Evolutionary conservation across 306 rosid species (phyloP).

Genomic region (Begonia fuchsioides): DNA sequence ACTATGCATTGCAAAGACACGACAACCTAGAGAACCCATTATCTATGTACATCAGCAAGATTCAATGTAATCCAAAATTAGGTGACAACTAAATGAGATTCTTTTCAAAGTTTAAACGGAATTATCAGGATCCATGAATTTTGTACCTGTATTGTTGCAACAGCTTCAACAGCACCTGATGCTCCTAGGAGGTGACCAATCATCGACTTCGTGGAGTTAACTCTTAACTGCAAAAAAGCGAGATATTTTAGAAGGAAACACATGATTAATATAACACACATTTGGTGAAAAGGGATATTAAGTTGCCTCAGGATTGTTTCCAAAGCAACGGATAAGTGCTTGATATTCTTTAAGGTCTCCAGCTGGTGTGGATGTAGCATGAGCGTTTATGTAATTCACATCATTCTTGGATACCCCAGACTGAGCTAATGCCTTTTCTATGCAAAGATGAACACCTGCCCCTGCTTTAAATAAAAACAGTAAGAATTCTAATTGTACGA

Average conservation of each 20-base stretch:
- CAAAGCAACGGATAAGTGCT: constrained; percentile 80
- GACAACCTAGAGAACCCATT: too few species aligned
- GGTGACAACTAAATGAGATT: too few species aligned
- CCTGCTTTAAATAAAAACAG: constrained; percentile 43
- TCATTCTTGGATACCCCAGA: constrained; percentile 80
- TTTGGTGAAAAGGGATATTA: neutral
- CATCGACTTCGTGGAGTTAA: constrained; percentile 94
- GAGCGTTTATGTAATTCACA: constrained; percentile 91
- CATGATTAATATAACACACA: neutral
- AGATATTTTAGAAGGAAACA: neutral
- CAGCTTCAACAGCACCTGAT: constrained; percentile 96
- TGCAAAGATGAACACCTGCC: constrained; percentile 75
- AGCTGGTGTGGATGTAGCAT: constrained; percentile 90
- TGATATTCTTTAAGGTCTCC: constrained; percentile 88
- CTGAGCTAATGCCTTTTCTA: constrained; percentile 74
- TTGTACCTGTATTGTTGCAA: constrained; percentile 73
- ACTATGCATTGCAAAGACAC: too few species aligned
- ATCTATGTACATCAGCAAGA: too few species aligned
- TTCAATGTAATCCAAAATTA: too few species aligned
- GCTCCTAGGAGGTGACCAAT: constrained; percentile 97
- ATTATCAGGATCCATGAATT: neutral
- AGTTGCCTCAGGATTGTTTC: constrained; percentile 65
- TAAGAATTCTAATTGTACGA: too few species aligned
- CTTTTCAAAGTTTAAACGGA: too few species aligned
- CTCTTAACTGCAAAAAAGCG: constrained; percentile 35